Conservation (phyloP, 257 asterid species). For the Coffea canephora region DNA sequence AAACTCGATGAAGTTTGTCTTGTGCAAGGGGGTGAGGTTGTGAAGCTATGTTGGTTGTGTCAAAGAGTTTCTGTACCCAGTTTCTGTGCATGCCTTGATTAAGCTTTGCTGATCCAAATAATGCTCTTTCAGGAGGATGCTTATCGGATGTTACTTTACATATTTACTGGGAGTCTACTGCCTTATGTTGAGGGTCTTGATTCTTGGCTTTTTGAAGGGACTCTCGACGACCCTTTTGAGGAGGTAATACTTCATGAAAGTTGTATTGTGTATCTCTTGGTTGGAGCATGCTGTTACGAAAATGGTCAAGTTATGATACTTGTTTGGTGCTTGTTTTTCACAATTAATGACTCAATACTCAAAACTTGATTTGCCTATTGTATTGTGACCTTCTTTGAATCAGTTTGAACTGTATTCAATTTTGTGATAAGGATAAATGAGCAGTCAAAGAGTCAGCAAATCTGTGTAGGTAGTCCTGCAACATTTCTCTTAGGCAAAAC, state of each 20-base stretch:
- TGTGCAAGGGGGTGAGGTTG: slow-evolving; percentile 93
- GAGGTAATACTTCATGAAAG: slow-evolving; percentile 59
- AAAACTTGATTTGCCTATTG: background rate
- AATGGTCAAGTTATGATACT: background rate
- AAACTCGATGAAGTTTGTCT: slow-evolving; percentile 92
- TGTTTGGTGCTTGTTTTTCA: background rate
- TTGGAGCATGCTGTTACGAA: slow-evolving; percentile 9
- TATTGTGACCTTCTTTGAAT: background rate
- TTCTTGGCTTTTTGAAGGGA: slow-evolving; percentile 97
- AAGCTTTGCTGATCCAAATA: slow-evolving; percentile 13
- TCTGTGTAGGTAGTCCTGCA: background rate
- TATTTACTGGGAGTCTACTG: slow-evolving; percentile 67
- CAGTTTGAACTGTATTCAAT: background rate
- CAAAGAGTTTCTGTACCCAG: slow-evolving; percentile 6
- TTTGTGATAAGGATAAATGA: background rate
- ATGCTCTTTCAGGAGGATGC: slow-evolving; percentile 79
- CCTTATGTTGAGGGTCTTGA: slow-evolving; percentile 91
- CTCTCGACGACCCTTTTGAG: slow-evolving; percentile 88
- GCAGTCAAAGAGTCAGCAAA: background rate
- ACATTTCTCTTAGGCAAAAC: background rate
- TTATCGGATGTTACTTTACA: slow-evolving; percentile 69
- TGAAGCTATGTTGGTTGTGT: slow-evolving; percentile 20
- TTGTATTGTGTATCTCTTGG: slow-evolving; percentile 9
- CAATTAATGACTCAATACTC: background rate
- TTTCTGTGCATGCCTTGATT: slow-evolving; percentile 11